These are phyloP conservation scores for Bolboschoenoplectus hybrid DNA, from an alignment of 202 grass and related monocot genomes.

Conservation along the genomic window DNA sequence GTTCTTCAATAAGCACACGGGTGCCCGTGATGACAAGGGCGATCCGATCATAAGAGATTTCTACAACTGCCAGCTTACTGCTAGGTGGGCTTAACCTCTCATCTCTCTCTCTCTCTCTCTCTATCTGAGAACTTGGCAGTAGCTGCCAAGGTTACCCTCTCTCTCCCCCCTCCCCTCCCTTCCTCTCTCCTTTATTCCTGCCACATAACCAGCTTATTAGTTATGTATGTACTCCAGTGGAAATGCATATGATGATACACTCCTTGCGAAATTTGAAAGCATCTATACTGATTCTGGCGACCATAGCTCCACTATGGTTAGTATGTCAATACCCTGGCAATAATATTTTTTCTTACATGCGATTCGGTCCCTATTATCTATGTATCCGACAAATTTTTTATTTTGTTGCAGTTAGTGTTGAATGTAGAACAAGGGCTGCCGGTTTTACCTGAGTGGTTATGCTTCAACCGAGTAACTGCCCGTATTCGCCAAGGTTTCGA, in stretches of 20 bases:
- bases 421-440: constrained; percentile 91
- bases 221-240: constrained; percentile 57
- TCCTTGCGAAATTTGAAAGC: constrained; percentile 89
- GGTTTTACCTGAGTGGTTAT: constrained; percentile 76
- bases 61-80: constrained; percentile 94
- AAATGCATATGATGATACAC: constrained; percentile 80
- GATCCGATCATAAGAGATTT: constrained; percentile 74
- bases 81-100: constrained; percentile 57
- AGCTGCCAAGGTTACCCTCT: not conserved
- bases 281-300: constrained; percentile 87
- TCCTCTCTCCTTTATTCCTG: constrained; percentile 41
- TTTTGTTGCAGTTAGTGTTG: constrained; percentile 69
- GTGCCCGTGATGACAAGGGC: constrained; percentile 86
- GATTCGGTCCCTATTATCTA: constrained; percentile 7
- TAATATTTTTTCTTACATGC: constrained; percentile 23
- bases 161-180: constrained; percentile 33
- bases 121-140: not conserved
- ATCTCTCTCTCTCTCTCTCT: constrained; percentile 40
- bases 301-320: constrained; percentile 78
- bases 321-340: constrained; percentile 27
- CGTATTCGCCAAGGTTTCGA: constrained; percentile 72
- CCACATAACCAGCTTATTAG: constrained; percentile 24
- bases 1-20: constrained; percentile 59
- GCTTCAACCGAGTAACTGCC: constrained; percentile 81
- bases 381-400: constrained; percentile 3